These are phyloP conservation scores for Tuber borchii DNA, from an alignment of 495 filamentous ascomycete genomes.

Conservation along the genomic window DNA sequence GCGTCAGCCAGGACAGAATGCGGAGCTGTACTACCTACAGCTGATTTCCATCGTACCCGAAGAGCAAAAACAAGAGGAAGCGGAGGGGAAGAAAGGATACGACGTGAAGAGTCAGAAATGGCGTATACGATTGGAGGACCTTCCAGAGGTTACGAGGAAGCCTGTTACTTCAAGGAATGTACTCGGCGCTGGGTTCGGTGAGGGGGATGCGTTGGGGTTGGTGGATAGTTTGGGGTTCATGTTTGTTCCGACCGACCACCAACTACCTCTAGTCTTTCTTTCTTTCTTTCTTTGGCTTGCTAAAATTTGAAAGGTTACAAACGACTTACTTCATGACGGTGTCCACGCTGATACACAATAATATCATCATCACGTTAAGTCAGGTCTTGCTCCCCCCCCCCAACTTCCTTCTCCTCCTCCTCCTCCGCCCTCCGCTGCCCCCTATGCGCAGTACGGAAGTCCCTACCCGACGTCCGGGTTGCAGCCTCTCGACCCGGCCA, in stretches of 20 bases:
- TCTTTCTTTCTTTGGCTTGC: background rate
- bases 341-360: conserved; percentile 46
- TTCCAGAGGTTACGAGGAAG: conserved; percentile 46
- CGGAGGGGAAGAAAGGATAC: conserved; percentile 22
- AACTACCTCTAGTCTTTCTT: background rate
- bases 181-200: conserved; percentile 40
- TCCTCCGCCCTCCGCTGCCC: conserved; percentile 43
- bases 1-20: conserved; percentile 21
- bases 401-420: conserved; percentile 48
- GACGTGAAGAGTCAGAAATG: conserved; percentile 43
- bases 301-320: conserved; percentile 42
- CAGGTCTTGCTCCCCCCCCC: conserved; percentile 42
- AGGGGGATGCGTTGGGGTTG: conserved; percentile 45
- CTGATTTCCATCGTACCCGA: conserved; percentile 40
- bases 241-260: conserved; percentile 43
- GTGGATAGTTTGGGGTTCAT: conserved; percentile 45
- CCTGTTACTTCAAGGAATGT: conserved; percentile 43
- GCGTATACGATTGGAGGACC: conserved; percentile 46
- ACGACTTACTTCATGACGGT: conserved; percentile 46
- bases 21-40: conserved; percentile 46
- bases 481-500: conserved; percentile 31
- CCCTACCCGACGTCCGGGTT: conserved; percentile 30
- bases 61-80: conserved; percentile 3
- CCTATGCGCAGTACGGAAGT: conserved; percentile 20
- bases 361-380: conserved; percentile 46